phyloP scores from a whole-genome alignment of 192 early-diverging fungal species.

The Podila verticillata region DNA sequence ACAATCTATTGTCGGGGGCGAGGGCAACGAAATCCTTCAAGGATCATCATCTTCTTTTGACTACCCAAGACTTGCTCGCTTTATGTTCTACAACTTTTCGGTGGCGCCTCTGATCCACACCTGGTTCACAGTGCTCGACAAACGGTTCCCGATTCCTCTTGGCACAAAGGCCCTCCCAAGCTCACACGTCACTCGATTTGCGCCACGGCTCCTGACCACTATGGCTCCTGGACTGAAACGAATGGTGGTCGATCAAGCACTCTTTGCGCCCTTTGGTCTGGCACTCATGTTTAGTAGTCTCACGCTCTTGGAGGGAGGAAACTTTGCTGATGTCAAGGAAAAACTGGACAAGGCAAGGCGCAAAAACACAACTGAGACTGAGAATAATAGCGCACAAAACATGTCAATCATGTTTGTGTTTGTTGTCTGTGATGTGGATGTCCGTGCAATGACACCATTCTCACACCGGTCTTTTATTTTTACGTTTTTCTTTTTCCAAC shows the following conservation, averaged over 20 bases:
- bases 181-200: neutral
- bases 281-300: constrained; percentile 71
- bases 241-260: constrained; percentile 63
- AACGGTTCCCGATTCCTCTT: constrained; percentile 61
- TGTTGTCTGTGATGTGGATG: no score
- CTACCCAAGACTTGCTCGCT: constrained; percentile 61
- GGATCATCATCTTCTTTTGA: constrained; percentile 40
- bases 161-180: neutral
- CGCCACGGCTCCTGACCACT: constrained; percentile 3
- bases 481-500: neutral
- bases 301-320: constrained; percentile 66
- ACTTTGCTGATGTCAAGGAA: constrained; percentile 59
- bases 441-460: neutral
- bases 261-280: constrained; percentile 77
- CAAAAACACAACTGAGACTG: neutral
- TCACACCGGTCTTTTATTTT: neutral
- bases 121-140: constrained; percentile 78
- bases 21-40: neutral
- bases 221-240: constrained; percentile 34
- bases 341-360: constrained; percentile 63
- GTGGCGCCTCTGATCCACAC: constrained; percentile 74
- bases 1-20: neutral
- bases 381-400: no score
- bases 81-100: constrained; percentile 73
- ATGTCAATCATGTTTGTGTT: no score